Percentiles rank a stretch among this genome's conserved stretches.
Conservation (phyloP, 352 stramenopile species). For the Phytophthora colocasiae region DNA sequence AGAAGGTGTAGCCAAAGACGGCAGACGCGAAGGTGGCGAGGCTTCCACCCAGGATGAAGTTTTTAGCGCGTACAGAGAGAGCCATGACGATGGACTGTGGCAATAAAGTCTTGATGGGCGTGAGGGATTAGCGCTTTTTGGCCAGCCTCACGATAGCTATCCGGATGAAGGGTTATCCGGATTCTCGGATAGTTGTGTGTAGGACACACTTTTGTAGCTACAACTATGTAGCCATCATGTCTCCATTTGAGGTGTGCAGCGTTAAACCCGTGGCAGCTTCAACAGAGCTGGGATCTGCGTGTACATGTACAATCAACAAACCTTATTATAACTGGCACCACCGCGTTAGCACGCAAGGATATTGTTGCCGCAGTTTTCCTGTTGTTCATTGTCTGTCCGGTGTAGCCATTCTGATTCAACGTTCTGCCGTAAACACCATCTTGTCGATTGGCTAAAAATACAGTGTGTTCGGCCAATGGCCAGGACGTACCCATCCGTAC, state of each 20-base stretch:
- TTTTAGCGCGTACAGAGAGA: conserved; percentile 77
- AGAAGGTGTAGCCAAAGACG: conserved; percentile 82
- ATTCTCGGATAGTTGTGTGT: too few species aligned
- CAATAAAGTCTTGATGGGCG: background rate
- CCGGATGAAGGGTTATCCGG: conserved; percentile 18
- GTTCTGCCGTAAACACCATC: background rate
- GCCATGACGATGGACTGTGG: conserved; percentile 41
- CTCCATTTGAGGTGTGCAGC: background rate
- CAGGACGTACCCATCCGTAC: conserved; percentile 4
- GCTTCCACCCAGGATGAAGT: conserved; percentile 72
- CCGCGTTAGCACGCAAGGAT: too few species aligned
- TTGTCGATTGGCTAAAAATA: background rate
- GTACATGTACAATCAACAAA: too few species aligned
- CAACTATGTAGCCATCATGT: background rate
- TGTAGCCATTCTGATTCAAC: conserved; percentile 7
- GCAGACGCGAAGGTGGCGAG: conserved; percentile 69
- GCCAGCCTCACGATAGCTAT: conserved; percentile 13
- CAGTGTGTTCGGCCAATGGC: background rate
- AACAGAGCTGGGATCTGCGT: too few species aligned
- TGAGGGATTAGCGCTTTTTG: background rate
- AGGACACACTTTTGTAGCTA: too few species aligned
- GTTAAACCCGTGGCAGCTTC: background rate
- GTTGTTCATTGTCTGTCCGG: background rate
- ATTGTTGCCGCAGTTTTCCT: too few species aligned
- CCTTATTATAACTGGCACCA: too few species aligned